Conservation (phyloP, 164 flowering plant genomes). For the Nymphaea thermarum region DNA sequence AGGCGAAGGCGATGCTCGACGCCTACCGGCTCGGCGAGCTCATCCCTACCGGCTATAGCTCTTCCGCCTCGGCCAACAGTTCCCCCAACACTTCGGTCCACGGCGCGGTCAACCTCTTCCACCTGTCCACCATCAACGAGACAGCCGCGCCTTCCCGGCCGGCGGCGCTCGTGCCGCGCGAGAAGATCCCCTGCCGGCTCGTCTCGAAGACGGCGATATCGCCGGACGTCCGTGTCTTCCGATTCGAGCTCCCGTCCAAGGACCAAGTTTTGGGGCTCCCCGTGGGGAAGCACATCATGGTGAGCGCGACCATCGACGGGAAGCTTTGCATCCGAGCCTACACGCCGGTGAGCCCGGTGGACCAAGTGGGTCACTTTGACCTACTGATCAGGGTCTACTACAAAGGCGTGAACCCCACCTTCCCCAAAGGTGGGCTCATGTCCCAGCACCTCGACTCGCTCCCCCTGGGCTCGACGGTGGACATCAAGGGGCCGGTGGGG, state of each 20-base stretch:
- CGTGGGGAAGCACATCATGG: constrained; percentile 79
- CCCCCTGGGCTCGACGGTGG: constrained; percentile 35
- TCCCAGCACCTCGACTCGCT: constrained; percentile 71
- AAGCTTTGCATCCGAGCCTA: constrained; percentile 88
- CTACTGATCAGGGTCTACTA: constrained; percentile 72
- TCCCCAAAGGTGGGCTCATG: constrained; percentile 84
- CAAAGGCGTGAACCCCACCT: constrained; percentile 55
- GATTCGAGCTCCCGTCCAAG: constrained; percentile 55
- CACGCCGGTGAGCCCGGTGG: constrained; percentile 61
- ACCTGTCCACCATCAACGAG: constrained; percentile 53
- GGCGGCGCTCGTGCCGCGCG: constrained; percentile 47
- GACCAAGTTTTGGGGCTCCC: constrained; percentile 76
- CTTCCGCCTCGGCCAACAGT: constrained; percentile 27
- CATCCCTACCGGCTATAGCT: constrained; percentile 44
- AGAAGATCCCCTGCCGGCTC: constrained; percentile 64
- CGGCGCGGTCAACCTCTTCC: constrained; percentile 27
- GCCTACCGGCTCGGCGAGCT: constrained; percentile 68
- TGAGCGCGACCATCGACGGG: constrained; percentile 52
- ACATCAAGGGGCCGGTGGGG: constrained; percentile 85
- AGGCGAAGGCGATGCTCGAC: constrained; percentile 74
- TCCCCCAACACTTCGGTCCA: constrained; percentile 59
- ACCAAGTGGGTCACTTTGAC: constrained; percentile 70
- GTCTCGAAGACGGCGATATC: constrained; percentile 44
- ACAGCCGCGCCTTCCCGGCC: constrained; percentile 5
- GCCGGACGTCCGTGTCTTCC: constrained; percentile 58